These are phyloP conservation scores for Sphaceloma murrayae DNA, from an alignment of 2,329 filamentous ascomycete species.

Conservation along the genomic window DNA sequence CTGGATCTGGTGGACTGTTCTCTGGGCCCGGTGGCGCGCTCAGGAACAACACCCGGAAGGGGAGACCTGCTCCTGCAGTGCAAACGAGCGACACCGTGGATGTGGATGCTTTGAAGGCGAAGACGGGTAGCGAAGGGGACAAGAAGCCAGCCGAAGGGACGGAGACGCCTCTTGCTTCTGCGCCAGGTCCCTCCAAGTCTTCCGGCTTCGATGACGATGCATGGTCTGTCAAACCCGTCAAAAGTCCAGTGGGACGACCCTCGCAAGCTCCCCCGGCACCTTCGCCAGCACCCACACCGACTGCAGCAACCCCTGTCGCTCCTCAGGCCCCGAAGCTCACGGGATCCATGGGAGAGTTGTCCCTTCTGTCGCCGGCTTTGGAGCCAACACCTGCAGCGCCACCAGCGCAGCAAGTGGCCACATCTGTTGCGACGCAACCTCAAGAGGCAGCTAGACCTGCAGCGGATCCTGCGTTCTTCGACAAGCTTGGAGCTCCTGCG, in stretches of 20 bases:
- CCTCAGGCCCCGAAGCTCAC: conserved; percentile 44
- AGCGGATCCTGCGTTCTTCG: conserved; percentile 40
- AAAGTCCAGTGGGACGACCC: conserved; percentile 36
- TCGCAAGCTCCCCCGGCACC: conserved; percentile 30
- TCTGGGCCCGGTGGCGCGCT: conserved; percentile 84
- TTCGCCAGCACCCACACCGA: conserved; percentile 30
- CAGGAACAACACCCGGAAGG: conserved; percentile 89
- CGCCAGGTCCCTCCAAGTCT: conserved; percentile 39
- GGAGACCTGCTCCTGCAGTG: conserved; percentile 75
- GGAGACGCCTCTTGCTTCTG: conserved; percentile 41
- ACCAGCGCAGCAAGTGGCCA: conserved; percentile 35
- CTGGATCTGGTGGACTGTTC: conserved; percentile 62
- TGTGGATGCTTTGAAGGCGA: conserved; percentile 69
- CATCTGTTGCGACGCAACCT: conserved; percentile 28
- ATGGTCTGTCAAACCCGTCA: conserved; percentile 86
- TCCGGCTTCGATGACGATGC: conserved; percentile 90
- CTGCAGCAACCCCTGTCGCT: conserved; percentile 26
- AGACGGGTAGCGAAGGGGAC: conserved; percentile 37
- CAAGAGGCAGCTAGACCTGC: conserved; percentile 25
- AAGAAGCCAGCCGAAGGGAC: conserved; percentile 38
- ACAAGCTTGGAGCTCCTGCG: conserved; percentile 36
- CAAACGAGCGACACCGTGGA: conserved; percentile 80
- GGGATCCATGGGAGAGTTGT: conserved; percentile 60
- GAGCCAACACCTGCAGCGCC: conserved; percentile 45
- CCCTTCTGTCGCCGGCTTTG: conserved; percentile 51